phyloP scores from a whole-genome alignment of 306 rosid species.

The Malus asiatica region DNA sequence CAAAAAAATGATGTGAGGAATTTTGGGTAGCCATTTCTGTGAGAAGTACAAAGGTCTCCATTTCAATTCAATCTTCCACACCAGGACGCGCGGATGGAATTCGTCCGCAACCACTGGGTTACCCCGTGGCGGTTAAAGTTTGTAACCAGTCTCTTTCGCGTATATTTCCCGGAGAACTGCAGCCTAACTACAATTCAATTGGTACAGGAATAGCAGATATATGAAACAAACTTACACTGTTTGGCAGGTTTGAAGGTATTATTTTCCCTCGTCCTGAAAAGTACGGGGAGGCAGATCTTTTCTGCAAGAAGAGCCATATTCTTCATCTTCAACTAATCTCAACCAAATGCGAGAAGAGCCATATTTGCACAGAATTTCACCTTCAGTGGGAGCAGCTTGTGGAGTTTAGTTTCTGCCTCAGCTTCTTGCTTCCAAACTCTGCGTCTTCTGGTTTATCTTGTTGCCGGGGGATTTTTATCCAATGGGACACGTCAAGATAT shows the following conservation, averaged over 20 bases:
- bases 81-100: too few species aligned
- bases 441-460: not conserved
- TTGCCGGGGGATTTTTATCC: conserved; percentile 14
- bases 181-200: not conserved
- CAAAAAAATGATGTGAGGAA: too few species aligned
- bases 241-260: conserved; percentile 14
- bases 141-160: too few species aligned
- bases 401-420: conserved; percentile 2
- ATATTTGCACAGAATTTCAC: not conserved
- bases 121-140: too few species aligned
- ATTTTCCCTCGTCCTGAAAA: conserved; percentile 15
- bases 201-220: not conserved
- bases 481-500: not conserved
- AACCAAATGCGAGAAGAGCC: not conserved
- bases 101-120: too few species aligned
- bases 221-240: conserved; percentile 30
- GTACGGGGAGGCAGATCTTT: conserved; percentile 31
- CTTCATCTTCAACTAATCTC: conserved; percentile 24
- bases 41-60: too few species aligned
- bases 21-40: too few species aligned
- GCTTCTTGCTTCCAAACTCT: not conserved
- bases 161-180: not conserved
- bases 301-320: conserved; percentile 28
- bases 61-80: too few species aligned
- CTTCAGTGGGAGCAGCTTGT: not conserved